These are phyloP conservation scores for Epithemia pelagica DNA, from an alignment of 108 stramenopile genomes.

Conservation along the genomic window DNA sequence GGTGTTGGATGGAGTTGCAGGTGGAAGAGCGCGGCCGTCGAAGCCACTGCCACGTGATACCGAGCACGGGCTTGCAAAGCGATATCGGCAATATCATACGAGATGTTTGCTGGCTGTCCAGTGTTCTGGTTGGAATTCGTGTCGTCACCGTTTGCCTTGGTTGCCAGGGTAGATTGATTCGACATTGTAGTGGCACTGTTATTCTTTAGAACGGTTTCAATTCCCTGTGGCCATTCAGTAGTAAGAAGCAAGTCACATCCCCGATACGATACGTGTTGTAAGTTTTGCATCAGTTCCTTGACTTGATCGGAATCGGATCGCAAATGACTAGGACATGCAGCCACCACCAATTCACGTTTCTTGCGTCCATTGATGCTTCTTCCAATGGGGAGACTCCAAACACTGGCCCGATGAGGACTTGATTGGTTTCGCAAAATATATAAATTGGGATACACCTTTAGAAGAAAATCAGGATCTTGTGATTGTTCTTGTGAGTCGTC, in stretches of 20 bases:
- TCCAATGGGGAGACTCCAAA: constrained; percentile 17
- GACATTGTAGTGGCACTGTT: no score
- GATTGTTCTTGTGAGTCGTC: not conserved
- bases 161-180: not conserved
- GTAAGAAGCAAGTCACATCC: constrained; percentile 75
- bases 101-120: constrained; percentile 7
- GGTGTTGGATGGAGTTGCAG: no score
- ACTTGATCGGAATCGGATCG: constrained; percentile 12
- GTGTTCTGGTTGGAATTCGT: not conserved
- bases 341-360: constrained; percentile 25
- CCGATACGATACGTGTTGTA: constrained; percentile 38
- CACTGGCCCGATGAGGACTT: constrained; percentile 12
- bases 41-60: constrained; percentile 58
- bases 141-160: not conserved
- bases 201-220: constrained; percentile 53
- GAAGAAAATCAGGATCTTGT: not conserved
- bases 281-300: constrained; percentile 25
- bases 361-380: not conserved
- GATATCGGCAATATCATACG: constrained; percentile 72
- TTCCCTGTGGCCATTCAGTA: constrained; percentile 78
- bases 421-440: constrained; percentile 13
- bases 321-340: constrained; percentile 24
- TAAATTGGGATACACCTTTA: constrained; percentile 8
- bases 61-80: constrained; percentile 56
- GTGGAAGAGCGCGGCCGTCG: no score